phyloP scores from a whole-genome alignment of 768 basidiomycete species.

The Pleurotus cornucopiae region DNA sequence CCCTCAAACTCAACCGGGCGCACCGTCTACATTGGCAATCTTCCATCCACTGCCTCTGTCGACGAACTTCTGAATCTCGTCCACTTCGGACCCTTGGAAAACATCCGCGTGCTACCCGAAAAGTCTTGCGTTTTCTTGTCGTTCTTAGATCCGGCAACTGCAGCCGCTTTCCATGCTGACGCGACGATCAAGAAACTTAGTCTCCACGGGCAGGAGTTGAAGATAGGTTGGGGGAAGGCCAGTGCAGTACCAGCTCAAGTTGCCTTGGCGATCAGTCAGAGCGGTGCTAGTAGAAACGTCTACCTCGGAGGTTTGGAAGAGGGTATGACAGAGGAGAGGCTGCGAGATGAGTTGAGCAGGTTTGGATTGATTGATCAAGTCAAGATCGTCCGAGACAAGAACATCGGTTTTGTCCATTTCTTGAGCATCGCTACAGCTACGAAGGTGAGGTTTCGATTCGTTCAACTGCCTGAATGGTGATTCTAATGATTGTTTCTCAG shows the following conservation, averaged over 20 bases:
- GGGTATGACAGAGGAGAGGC: constrained; percentile 82
- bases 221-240: constrained; percentile 98
- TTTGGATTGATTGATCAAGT: constrained; percentile 99
- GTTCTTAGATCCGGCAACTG: constrained; percentile 90
- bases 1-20: constrained; percentile 71
- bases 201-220: constrained; percentile 93
- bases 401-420: constrained; percentile 99
- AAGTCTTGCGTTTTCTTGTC: constrained; percentile 98
- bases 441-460: constrained; percentile 57
- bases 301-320: constrained; percentile 95
- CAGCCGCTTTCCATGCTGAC: constrained; percentile 96
- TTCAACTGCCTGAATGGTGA: no score
- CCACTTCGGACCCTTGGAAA: constrained; percentile 95
- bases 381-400: constrained; percentile 99
- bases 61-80: constrained; percentile 98
- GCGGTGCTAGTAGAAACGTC: constrained; percentile 93
- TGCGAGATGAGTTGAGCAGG: constrained; percentile 85
- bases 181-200: constrained; percentile 91
- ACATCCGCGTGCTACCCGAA: constrained; percentile 90
- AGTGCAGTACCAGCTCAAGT: constrained; percentile 85
- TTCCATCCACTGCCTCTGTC: constrained; percentile 92
- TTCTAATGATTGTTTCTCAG: constrained; percentile 29
- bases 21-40: constrained; percentile 95
- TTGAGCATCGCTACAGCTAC: constrained; percentile 91
- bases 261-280: constrained; percentile 82